Evolutionary conservation across 352 stramenopile species (phyloP).

Genomic region (Pythium pyrilobum): DNA sequence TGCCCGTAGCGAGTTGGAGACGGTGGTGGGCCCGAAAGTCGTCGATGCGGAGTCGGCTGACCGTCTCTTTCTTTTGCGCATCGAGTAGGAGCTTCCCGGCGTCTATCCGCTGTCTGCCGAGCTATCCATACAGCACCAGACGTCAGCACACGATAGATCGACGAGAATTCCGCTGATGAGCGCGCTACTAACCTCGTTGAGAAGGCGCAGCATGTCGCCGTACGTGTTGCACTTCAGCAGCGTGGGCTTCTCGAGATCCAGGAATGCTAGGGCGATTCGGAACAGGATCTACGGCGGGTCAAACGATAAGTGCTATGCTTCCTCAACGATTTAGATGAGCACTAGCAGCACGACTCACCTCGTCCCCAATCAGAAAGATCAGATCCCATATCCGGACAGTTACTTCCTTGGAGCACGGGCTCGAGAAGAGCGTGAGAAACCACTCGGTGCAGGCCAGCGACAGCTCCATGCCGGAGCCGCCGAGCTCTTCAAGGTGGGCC

Average conservation of each 20-base stretch:
- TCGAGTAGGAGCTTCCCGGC: slow-evolving; percentile 41
- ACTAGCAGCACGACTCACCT: slow-evolving; percentile 29
- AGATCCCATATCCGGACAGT: slow-evolving; percentile 82
- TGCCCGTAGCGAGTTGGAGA: slow-evolving; percentile 70
- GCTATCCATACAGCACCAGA: too few species aligned
- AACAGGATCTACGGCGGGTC: slow-evolving; percentile 62
- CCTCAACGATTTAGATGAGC: neutral
- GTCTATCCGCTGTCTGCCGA: slow-evolving; percentile 49
- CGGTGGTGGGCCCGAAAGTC: slow-evolving; percentile 82
- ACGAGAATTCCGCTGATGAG: too few species aligned
- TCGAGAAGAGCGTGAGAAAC: slow-evolving; percentile 86
- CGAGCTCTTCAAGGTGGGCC: slow-evolving; percentile 52
- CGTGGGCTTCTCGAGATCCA: slow-evolving; percentile 53
- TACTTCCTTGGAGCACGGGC: slow-evolving; percentile 61
- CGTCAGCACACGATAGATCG: too few species aligned
- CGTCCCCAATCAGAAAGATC: slow-evolving; percentile 78
- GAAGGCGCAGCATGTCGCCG: slow-evolving; percentile 69
- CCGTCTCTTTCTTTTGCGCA: slow-evolving; percentile 56
- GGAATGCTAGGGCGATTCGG: slow-evolving; percentile 59
- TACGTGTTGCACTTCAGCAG: slow-evolving; percentile 64
- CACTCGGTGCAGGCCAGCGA: slow-evolving; percentile 85
- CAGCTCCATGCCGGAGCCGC: slow-evolving; percentile 80
- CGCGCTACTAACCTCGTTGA: slow-evolving; percentile 90
- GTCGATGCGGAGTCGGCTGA: slow-evolving; percentile 66
- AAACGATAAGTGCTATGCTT: neutral